Evolutionary conservation across 139 green algal species (phyloP), one percentile per base, ranked within the genome.

Genomic region (Chlorella sorokiniana): DNA sequence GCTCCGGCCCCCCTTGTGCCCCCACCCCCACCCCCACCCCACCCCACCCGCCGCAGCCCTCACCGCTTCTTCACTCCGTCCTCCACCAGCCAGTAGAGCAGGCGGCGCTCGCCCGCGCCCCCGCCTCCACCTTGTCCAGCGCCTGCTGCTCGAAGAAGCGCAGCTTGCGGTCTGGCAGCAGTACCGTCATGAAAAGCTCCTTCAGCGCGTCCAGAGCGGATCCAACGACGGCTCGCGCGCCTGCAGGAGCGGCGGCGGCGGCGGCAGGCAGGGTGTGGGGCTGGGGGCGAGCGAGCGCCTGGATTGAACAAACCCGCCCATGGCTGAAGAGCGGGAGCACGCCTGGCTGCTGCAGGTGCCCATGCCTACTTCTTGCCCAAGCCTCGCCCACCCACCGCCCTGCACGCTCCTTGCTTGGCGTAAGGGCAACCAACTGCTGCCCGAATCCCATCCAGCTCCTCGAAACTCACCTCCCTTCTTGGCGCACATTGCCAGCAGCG

Each of bases 121-220:
- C 88, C 1, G 76, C 25, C 0, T 83, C 86, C 59, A 94, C 61
- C 31, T 69, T 37, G 42, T 81, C 81, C 69, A 93, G 70, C 4
- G 74, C 79, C 79, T 92, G 83, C 72, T 93, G 75, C 38, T 88
- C 84, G 75, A 96, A 89, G 81, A 78, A 91, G 78, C 33, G 83
- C 65, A 98, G 92, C 88, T 95, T 95, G 37, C 96, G 86, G 86
- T 98, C 92, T 0, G 96, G 96, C 81, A 99, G 92, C 79, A 99
- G 89, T 14, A 86, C 76, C 0, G 79, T 82, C 1, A 88, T 67
- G 65, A 97, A 98, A 38, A 99, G 88, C 91, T 98, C 95, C 31
- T 76, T 88, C 64, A 95, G 86, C 0, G 93, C 93, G 72, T 96
- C 91, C 42, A 95, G 84, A 8, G 92, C 89, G 40, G 35, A 67